Evolutionary conservation across 768 basidiomycete species (phyloP).

Genomic region (Tubosaeta sp.): DNA sequence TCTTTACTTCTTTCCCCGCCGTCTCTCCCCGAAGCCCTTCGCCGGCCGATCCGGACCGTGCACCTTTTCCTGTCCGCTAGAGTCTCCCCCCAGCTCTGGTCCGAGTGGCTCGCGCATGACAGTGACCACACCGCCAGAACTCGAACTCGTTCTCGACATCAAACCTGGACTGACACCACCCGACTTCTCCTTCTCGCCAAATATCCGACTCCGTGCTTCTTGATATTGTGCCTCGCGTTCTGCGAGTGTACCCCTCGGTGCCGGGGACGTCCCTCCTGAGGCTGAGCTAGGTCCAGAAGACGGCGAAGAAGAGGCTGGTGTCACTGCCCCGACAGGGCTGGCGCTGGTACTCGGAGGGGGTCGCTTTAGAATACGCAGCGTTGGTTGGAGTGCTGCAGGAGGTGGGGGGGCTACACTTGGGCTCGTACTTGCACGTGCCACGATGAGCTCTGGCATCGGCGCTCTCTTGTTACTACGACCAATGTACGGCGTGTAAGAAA

Average conservation of each 20-base stretch:
- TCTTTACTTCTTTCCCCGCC: conserved; percentile 13
- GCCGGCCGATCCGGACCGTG: not conserved
- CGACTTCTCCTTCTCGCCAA: conserved; percentile 35
- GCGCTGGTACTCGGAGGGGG: conserved; percentile 34
- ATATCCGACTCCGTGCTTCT: conserved; percentile 71
- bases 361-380: conserved; percentile 71
- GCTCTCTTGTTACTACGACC: conserved; percentile 49
- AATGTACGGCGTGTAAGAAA: not conserved
- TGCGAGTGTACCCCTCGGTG: conserved; percentile 37
- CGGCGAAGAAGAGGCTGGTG: conserved; percentile 12
- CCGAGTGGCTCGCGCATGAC: conserved; percentile 33
- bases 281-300: conserved; percentile 9
- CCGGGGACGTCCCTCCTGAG: conserved; percentile 11
- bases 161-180: not conserved
- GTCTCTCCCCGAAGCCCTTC: conserved; percentile 29
- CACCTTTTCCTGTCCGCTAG: not conserved
- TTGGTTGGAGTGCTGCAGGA: conserved; percentile 53
- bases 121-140: conserved; percentile 4
- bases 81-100: conserved; percentile 17
- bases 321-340: not conserved
- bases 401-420: conserved; percentile 45
- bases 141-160: not conserved
- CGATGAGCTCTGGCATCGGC: conserved; percentile 66
- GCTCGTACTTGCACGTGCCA: conserved; percentile 36
- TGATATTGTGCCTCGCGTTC: conserved; percentile 73